These are phyloP conservation scores for Scleroderma citrinum DNA, from an alignment of 768 basidiomycete genomes.

Conservation along the genomic window DNA sequence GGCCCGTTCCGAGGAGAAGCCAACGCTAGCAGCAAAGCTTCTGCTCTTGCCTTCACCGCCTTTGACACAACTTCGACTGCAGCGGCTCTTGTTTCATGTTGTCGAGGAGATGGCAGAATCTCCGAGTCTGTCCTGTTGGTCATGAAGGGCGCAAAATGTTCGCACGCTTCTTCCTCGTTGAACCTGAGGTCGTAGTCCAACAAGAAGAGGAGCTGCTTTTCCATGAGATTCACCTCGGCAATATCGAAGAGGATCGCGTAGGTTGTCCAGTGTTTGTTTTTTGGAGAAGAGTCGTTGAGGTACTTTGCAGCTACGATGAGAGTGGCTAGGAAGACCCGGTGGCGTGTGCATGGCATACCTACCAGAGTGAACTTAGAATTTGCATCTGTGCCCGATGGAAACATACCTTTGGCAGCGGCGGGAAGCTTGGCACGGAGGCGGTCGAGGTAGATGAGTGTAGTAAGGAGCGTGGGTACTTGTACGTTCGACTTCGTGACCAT, in stretches of 20 bases:
- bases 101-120: slow-evolving; percentile 24
- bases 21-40: slow-evolving; percentile 35
- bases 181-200: slow-evolving; percentile 93
- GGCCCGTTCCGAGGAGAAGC: slow-evolving; percentile 36
- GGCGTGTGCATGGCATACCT: slow-evolving; percentile 87
- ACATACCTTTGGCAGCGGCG: slow-evolving; percentile 75
- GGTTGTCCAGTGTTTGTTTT: slow-evolving; percentile 89
- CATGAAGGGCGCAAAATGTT: slow-evolving; percentile 68
- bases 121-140: slow-evolving; percentile 12
- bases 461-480: slow-evolving; percentile 83
- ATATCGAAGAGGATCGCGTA: slow-evolving; percentile 75
- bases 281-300: slow-evolving; percentile 92
- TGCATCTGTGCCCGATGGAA: background rate
- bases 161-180: slow-evolving; percentile 73
- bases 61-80: slow-evolving; percentile 51
- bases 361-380: slow-evolving; percentile 6
- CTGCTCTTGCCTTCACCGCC: slow-evolving; percentile 48
- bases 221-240: slow-evolving; percentile 90
- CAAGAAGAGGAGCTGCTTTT: slow-evolving; percentile 88
- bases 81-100: slow-evolving; percentile 40
- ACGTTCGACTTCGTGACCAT: slow-evolving; percentile 81
- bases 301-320: slow-evolving; percentile 97
- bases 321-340: slow-evolving; percentile 92
- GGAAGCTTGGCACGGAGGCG: slow-evolving; percentile 78
- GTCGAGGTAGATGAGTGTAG: slow-evolving; percentile 89